phyloP scores from a whole-genome alignment of 345 rosid genomes.

The Cardamine chenopodiifolia region DNA sequence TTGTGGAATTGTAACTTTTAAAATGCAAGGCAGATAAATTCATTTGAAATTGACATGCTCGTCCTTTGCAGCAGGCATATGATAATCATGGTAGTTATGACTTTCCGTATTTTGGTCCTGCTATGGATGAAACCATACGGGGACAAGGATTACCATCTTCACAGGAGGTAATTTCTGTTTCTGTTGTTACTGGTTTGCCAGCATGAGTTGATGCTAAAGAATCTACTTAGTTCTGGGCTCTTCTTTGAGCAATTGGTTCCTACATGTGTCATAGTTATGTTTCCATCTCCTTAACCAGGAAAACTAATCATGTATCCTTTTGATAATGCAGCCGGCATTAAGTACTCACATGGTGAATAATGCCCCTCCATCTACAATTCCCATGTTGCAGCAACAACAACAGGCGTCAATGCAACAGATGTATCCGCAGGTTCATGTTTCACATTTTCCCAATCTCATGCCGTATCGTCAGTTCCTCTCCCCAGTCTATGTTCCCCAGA shows the following conservation, averaged over 20 bases:
- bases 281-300: not conserved
- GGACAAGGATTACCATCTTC: slow-evolving; percentile 67
- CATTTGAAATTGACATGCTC: slow-evolving; percentile 3
- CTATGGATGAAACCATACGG: slow-evolving; percentile 59
- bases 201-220: slow-evolving; percentile 20
- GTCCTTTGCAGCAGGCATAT: slow-evolving; percentile 5
- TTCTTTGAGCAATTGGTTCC: not conserved
- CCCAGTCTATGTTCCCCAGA: slow-evolving; percentile 82
- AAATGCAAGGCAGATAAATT: slow-evolving; percentile 25
- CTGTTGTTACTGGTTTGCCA: slow-evolving; percentile 18
- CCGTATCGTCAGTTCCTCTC: slow-evolving; percentile 84
- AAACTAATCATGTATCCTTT: slow-evolving; percentile 11
- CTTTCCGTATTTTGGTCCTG: slow-evolving; percentile 68
- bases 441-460: slow-evolving; percentile 79
- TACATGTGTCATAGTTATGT: not conserved
- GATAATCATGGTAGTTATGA: slow-evolving; percentile 65
- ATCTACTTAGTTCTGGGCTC: not conserved
- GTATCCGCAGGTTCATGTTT: slow-evolving; percentile 88
- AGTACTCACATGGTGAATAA: slow-evolving; percentile 48
- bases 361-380: slow-evolving; percentile 60
- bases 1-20: slow-evolving; percentile 1
- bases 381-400: slow-evolving; percentile 76
- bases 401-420: slow-evolving; percentile 66
- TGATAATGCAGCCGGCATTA: slow-evolving; percentile 48
- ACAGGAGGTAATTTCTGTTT: slow-evolving; percentile 65